phyloP scores from a whole-genome alignment of 2,329 filamentous ascomycete species.

The Fusarium sp. region DNA sequence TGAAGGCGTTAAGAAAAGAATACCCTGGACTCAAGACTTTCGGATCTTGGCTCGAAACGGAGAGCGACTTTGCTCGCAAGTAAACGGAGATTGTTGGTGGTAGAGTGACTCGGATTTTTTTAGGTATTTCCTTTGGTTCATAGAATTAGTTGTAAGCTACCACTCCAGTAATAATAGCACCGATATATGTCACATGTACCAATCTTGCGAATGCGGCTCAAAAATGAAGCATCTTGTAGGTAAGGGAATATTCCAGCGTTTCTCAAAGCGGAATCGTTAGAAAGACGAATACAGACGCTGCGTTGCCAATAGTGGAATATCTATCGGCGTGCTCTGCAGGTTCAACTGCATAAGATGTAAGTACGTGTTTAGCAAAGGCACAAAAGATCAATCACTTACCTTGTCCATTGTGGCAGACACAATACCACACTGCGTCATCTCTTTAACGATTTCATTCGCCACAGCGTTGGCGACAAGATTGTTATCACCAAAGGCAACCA shows the following conservation, averaged over 20 bases:
- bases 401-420: constrained; percentile 8
- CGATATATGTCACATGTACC: background rate
- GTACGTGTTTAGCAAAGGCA: background rate
- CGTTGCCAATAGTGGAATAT: constrained; percentile 21
- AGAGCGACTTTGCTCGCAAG: constrained; percentile 24
- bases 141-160: background rate
- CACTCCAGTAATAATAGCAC: background rate
- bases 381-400: background rate
- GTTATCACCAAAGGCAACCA: constrained; percentile 6
- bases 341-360: constrained; percentile 1
- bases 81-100: background rate
- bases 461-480: constrained; percentile 12
- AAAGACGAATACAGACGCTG: constrained; percentile 9
- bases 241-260: background rate
- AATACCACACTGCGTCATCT: constrained; percentile 19
- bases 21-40: constrained; percentile 15
- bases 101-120: background rate
- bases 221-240: background rate
- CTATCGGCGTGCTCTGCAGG: background rate
- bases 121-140: background rate
- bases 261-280: background rate
- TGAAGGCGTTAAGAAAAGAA: constrained; percentile 20
- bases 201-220: too few relatives aligned
- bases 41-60: constrained; percentile 16
- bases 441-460: constrained; percentile 16